phyloP scores from a whole-genome alignment of 2,329 filamentous ascomycete species.

The Mycogone perniciosa region DNA sequence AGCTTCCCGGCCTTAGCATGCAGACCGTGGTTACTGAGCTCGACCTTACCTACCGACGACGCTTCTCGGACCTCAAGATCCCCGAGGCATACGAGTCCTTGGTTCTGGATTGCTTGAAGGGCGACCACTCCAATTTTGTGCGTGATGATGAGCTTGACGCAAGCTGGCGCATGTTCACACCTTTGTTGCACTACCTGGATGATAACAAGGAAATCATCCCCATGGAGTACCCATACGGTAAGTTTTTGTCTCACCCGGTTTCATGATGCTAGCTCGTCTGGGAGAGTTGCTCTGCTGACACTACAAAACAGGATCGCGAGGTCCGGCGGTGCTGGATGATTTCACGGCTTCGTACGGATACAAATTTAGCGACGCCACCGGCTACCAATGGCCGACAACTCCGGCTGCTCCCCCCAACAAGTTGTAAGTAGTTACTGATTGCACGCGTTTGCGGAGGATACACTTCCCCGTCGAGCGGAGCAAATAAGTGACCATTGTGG shows the following conservation, averaged over 20 bases:
- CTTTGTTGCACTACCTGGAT: conserved; percentile 94
- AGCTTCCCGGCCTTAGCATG: conserved; percentile 96
- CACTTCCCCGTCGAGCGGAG: neutral
- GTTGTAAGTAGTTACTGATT: conserved; percentile 54
- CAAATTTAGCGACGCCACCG: conserved; percentile 95
- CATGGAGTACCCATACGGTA: conserved; percentile 99
- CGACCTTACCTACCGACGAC: conserved; percentile 92
- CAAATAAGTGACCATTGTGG: conserved; percentile 7
- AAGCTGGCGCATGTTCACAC: conserved; percentile 97
- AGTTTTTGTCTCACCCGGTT: conserved; percentile 29
- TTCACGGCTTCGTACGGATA: conserved; percentile 98
- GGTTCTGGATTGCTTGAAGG: conserved; percentile 95
- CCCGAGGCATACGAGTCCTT: conserved; percentile 98
- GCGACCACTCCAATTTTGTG: conserved; percentile 99
- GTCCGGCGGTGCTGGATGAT: conserved; percentile 92
- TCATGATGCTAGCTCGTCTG: neutral
- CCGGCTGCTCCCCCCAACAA: conserved; percentile 63
- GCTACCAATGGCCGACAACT: conserved; percentile 90
- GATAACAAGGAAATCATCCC: conserved; percentile 99
- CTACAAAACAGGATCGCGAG: conserved; percentile 71
- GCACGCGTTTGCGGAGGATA: conserved; percentile 12
- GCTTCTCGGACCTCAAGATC: conserved; percentile 99
- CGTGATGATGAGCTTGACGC: conserved; percentile 95
- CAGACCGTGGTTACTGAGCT: conserved; percentile 98
- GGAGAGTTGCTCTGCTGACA: conserved; percentile 16